These are phyloP conservation scores for Ustilago nuda DNA, from an alignment of 1,284 basidiomycete species.

Conservation along the genomic window DNA sequence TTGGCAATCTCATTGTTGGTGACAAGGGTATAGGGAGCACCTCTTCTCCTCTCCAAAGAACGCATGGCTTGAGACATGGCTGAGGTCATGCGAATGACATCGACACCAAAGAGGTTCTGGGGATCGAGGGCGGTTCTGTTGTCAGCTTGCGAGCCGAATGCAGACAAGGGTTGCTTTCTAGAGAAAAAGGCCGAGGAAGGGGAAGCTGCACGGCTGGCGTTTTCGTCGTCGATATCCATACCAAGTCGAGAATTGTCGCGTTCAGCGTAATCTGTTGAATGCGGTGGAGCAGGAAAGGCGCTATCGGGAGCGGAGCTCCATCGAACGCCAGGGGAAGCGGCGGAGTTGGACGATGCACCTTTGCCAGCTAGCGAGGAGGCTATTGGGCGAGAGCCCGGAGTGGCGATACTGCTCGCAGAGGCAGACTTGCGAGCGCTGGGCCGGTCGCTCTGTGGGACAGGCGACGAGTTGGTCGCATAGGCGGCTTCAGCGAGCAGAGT, in stretches of 20 bases:
- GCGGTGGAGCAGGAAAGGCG: constrained; percentile 20
- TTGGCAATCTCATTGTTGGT: constrained; percentile 43
- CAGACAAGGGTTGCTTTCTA: constrained; percentile 10
- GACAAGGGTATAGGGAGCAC: constrained; percentile 50
- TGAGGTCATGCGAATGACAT: constrained; percentile 42
- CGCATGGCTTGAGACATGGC: constrained; percentile 53
- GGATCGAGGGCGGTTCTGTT: constrained; percentile 33
- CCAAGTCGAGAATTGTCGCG: constrained; percentile 2
- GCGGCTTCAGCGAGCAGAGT: constrained; percentile 49
- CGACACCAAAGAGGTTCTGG: constrained; percentile 46
- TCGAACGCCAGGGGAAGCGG: constrained; percentile 41
- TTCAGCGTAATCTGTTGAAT: constrained; percentile 8
- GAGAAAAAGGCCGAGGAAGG: constrained; percentile 29
- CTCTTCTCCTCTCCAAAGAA: constrained; percentile 37
- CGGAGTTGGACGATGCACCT: constrained; percentile 6
- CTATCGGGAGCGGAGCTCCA: constrained; percentile 45
- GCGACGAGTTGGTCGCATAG: constrained; percentile 39
- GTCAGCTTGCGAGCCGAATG: constrained; percentile 17
- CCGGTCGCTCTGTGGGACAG: constrained; percentile 17
- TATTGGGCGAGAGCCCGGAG: constrained; percentile 4
- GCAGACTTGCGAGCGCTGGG: constrained; percentile 29
- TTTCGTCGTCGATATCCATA: constrained; percentile 21
- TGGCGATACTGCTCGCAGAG: constrained; percentile 12
- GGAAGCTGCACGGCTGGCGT: constrained; percentile 7
- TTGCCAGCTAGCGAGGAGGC: constrained; percentile 6